A percentile compares a stretch with the other conserved stretches of the same genome.
Evolutionary conservation across 768 basidiomycete genomes (phyloP).

Genomic region (Lentinula guzmanii): DNA sequence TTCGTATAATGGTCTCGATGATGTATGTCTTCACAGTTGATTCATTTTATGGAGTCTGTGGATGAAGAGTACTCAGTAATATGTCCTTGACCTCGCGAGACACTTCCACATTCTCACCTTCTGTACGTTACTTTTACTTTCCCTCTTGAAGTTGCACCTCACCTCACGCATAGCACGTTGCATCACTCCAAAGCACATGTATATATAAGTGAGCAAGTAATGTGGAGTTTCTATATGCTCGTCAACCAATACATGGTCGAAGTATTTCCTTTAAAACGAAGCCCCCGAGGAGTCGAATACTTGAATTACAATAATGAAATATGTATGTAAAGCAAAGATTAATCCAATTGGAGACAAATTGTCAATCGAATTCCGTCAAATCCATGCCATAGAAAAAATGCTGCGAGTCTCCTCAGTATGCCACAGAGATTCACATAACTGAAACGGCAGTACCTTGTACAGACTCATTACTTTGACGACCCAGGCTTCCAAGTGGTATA

Average conservation of each 20-base stretch:
- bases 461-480: constrained; percentile 93
- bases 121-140: neutral
- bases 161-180: neutral
- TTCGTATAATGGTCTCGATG: neutral
- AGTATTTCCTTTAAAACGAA: neutral
- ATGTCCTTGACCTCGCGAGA: neutral
- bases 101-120: neutral
- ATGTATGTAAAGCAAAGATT: neutral
- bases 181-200: neutral
- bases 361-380: constrained; percentile 51
- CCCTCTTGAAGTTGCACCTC: neutral
- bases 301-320: neutral
- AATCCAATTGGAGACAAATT: neutral
- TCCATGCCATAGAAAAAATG: constrained; percentile 51
- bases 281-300: neutral
- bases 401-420: constrained; percentile 20
- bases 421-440: neutral
- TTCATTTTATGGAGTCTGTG: constrained; percentile 55
- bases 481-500: constrained; percentile 97
- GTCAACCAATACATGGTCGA: neutral
- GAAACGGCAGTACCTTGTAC: constrained; percentile 55
- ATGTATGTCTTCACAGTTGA: constrained; percentile 36
- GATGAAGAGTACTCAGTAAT: constrained; percentile 42
- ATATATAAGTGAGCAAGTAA: neutral
- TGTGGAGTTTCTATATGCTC: neutral